A percentile compares a stretch with the other conserved stretches of the same genome.
Evolutionary conservation across 495 filamentous ascomycete species (phyloP).

Genomic region (Letharia columbiana): DNA sequence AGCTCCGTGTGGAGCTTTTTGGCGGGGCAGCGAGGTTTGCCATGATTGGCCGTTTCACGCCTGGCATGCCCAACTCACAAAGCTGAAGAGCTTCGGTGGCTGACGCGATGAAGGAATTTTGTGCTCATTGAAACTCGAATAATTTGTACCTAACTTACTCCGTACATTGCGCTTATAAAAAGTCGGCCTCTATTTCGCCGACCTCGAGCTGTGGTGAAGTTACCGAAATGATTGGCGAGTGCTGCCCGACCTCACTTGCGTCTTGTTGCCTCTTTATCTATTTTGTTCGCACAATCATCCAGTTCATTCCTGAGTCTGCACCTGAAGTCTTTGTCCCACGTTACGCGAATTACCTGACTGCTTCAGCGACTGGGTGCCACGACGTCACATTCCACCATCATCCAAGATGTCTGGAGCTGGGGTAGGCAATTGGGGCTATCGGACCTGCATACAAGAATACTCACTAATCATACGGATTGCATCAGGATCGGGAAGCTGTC

Average conservation of each 20-base stretch:
- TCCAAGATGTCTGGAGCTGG: conserved; percentile 48
- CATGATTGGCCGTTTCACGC: conserved; percentile 47
- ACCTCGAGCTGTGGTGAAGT: no score
- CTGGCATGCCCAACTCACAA: conserved; percentile 44
- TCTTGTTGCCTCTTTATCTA: not conserved
- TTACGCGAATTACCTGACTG: not conserved
- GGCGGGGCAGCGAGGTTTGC: conserved; percentile 33
- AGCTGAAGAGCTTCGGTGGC: not conserved
- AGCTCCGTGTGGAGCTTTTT: conserved; percentile 11
- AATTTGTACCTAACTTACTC: not conserved
- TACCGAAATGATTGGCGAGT: no score
- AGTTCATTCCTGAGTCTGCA: not conserved
- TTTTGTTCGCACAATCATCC: not conserved
- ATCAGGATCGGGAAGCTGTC: conserved; percentile 80
- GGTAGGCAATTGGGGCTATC: conserved; percentile 33
- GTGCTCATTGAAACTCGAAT: not conserved
- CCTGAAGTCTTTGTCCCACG: not conserved
- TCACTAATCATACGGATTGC: conserved; percentile 17
- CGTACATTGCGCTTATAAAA: not conserved
- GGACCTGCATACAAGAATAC: conserved; percentile 12
- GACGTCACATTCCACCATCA: conserved; percentile 1
- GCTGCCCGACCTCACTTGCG: not conserved
- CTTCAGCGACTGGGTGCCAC: not conserved
- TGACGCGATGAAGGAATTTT: not conserved
- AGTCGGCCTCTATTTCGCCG: not conserved